Conservation (phyloP, 169 alveolate genomes). For the Eimeria zaria region DNA sequence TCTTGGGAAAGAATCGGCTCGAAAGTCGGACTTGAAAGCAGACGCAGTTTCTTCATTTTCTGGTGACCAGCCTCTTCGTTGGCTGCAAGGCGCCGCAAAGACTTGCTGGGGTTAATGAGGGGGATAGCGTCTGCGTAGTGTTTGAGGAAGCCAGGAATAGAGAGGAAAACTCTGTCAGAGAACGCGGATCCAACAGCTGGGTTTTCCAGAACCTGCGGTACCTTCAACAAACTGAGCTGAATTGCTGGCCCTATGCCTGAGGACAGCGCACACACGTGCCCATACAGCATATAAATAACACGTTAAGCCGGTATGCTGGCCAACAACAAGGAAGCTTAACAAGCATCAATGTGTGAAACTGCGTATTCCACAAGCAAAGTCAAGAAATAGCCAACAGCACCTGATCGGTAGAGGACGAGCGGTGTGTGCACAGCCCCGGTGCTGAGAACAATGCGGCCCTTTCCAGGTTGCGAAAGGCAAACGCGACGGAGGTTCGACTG, state of each 20-base stretch:
- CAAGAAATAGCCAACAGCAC: conserved; percentile 22
- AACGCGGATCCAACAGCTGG: conserved; percentile 75
- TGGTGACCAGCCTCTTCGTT: neutral
- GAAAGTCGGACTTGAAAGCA: neutral
- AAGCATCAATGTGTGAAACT: neutral
- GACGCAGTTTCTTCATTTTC: conserved; percentile 1
- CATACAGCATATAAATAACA: neutral
- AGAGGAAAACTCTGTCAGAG: conserved; percentile 87
- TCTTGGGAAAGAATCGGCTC: conserved; percentile 51
- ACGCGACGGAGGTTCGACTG: conserved; percentile 50
- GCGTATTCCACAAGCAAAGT: neutral
- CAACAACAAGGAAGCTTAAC: neutral
- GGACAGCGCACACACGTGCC: too few species aligned
- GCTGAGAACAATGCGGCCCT: conserved; percentile 82
- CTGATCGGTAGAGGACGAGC: conserved; percentile 86
- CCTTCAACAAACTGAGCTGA: conserved; percentile 45
- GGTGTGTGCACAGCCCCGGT: conserved; percentile 89
- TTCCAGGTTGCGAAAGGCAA: conserved; percentile 44
- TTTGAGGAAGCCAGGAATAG: conserved; percentile 87
- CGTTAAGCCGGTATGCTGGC: neutral
- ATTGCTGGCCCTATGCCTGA: conserved; percentile 61
- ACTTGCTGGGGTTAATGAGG: conserved; percentile 40
- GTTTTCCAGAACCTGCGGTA: conserved; percentile 29
- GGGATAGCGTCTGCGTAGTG: conserved; percentile 76
- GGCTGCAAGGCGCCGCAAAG: conserved; percentile 29